Evolutionary conservation across 345 rosid genomes (phyloP).

Genomic region (Melaleuca quinquenervia): DNA sequence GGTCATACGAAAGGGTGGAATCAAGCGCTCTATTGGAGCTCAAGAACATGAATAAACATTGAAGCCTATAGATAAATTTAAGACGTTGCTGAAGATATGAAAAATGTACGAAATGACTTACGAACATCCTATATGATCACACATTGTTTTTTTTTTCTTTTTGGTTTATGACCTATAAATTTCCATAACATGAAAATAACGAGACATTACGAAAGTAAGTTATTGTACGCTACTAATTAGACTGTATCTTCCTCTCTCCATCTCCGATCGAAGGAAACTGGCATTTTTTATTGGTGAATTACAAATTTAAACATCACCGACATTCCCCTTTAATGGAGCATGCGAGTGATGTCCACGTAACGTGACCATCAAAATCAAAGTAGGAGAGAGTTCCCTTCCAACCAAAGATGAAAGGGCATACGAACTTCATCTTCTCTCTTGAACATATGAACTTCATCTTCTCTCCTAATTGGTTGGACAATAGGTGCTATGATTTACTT

Average conservation of each 20-base stretch:
- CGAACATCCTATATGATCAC: no score
- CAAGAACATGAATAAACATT: neutral
- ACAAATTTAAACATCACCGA: neutral
- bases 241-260: fast-evolving
- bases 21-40: neutral
- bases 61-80: no score
- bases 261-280: neutral
- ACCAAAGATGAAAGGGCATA: neutral
- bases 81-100: no score
- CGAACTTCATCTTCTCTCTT: neutral
- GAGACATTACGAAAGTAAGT: neutral
- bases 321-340: neutral
- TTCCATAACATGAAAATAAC: neutral
- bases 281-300: neutral
- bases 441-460: no score
- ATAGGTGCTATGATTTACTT: no score
- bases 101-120: no score
- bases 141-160: no score
- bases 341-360: neutral
- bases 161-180: neutral
- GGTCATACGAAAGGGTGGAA: neutral
- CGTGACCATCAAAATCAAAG: neutral
- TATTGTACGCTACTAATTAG: neutral
- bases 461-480: no score
- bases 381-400: neutral